Percentiles rank a stretch among this genome's conserved stretches.
phyloP scores from a whole-genome alignment of 257 asterid genomes.

The Primulina eburnea region DNA sequence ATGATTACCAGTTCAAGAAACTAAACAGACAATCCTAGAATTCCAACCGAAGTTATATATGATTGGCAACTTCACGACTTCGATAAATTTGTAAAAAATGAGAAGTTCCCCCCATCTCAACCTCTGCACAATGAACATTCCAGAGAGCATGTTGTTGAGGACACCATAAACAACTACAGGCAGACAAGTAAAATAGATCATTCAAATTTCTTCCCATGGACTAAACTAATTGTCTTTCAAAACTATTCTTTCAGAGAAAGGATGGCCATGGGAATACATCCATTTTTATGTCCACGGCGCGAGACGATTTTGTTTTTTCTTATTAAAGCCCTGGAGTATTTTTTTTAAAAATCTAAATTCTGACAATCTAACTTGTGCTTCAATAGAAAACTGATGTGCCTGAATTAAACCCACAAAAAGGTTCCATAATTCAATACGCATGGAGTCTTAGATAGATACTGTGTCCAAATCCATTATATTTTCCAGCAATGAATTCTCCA shows the following conservation, averaged over 20 bases:
- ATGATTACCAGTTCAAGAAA: conserved; percentile 29
- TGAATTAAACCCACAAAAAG: conserved; percentile 10
- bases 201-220: conserved; percentile 1
- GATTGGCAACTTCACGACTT: conserved; percentile 94
- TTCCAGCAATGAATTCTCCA: conserved; percentile 61
- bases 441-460: neutral
- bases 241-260: neutral
- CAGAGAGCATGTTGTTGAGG: conserved; percentile 13
- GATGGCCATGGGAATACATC: neutral
- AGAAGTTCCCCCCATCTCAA: conserved; percentile 42
- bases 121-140: conserved; percentile 35
- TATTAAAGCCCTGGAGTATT: neutral
- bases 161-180: neutral
- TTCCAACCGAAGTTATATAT: conserved; percentile 67
- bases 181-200: conserved; percentile 19
- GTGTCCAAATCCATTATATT: conserved; percentile 38
- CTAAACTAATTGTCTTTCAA: neutral
- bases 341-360: neutral
- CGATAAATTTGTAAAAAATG: conserved; percentile 76
- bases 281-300: neutral
- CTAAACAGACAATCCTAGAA: conserved; percentile 5
- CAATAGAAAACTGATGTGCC: conserved; percentile 1
- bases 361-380: neutral
- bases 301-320: neutral
- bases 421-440: neutral